These are phyloP conservation scores for Kentomonas sorsogonicus DNA, from an alignment of 208 protist genomes.

Conservation along the genomic window DNA sequence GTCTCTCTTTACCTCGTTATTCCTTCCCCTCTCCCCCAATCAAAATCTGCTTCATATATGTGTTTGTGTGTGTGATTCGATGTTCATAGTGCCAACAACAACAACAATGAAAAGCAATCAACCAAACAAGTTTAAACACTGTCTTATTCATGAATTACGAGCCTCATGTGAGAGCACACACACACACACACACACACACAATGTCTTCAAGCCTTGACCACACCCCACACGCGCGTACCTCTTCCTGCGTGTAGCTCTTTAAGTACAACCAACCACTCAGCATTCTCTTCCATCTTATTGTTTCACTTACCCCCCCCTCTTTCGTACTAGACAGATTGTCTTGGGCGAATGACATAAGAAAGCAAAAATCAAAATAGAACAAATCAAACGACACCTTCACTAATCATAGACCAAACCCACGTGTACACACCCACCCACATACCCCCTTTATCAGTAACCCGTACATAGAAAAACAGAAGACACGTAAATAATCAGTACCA, in stretches of 20 bases:
- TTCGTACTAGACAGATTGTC: background rate
- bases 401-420: background rate
- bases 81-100: background rate
- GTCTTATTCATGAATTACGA: no score
- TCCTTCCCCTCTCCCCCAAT: background rate
- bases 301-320: background rate
- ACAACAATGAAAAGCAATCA: background rate
- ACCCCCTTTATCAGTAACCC: no score
- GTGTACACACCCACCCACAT: background rate
- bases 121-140: background rate
- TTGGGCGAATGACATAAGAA: background rate
- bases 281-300: background rate
- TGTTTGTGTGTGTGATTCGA: background rate
- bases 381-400: slow-evolving; percentile 2
- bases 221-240: no score
- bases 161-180: background rate
- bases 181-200: background rate
- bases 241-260: background rate
- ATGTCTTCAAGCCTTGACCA: no score
- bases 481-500: background rate
- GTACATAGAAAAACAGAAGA: background rate
- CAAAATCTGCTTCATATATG: background rate
- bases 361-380: background rate
- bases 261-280: background rate
- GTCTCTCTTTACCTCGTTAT: background rate